Evolutionary conservation across 148 eudicot species (phyloP).

Genomic region (Linanthus parryae): DNA sequence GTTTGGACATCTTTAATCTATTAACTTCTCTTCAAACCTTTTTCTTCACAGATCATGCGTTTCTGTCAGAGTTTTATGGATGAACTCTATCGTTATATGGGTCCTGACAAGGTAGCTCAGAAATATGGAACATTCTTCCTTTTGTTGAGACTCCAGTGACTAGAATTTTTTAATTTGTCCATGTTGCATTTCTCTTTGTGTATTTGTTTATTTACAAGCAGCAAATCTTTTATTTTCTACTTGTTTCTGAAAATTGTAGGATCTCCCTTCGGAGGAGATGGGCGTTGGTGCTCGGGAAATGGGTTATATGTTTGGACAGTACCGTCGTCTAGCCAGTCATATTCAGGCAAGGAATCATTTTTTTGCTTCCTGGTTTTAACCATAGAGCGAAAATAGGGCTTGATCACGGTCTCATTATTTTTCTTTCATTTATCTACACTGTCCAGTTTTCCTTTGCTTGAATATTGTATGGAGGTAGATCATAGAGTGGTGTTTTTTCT

Average conservation of each 20-base stretch:
- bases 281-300: conserved; percentile 98
- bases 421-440: no score
- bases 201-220: no score
- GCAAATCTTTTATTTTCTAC: background rate
- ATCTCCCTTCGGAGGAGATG: conserved; percentile 98
- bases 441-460: no score
- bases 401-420: no score
- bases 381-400: no score
- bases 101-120: conserved; percentile 84
- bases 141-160: background rate
- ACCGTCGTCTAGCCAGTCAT: conserved; percentile 87
- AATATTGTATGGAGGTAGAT: no score
- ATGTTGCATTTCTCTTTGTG: background rate
- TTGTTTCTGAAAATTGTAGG: no score
- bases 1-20: conserved; percentile 1
- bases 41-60: conserved; percentile 71
- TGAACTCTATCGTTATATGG: conserved; percentile 80
- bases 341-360: conserved; percentile 57
- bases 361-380: no score
- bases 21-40: conserved; percentile 1
- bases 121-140: background rate
- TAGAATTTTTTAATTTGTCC: background rate
- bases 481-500: background rate
- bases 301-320: conserved; percentile 95
- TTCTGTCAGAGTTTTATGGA: conserved; percentile 98